Evolutionary conservation across 805 yeast genomes (phyloP), one percentile per base, ranked within the genome.

Genomic region (Suhomyces emberorum): DNA sequence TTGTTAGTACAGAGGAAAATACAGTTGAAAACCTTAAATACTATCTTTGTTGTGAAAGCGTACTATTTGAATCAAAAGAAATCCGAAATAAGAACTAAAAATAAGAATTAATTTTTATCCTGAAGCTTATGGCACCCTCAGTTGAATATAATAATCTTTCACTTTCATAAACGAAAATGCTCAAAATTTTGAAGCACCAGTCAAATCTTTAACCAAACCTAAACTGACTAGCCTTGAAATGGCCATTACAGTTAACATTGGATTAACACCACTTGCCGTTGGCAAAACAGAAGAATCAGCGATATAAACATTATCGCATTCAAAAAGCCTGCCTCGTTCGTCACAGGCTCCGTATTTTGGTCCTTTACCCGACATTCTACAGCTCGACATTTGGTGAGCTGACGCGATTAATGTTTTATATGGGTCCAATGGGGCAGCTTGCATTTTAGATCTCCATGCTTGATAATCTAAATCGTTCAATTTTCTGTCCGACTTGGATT

Each of bases 31-130:
- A 65, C 28, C 55, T 75, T 34, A 53, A 55, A 7, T 72, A 74
- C 42, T 70, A 67, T 33, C 49, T 79, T 22, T 69, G 73, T 42
- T 54, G 71, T 42, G 59, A 61, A 7, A 76, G 81, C 47, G 67
- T 74, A 15, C 34, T 64, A 16, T 72, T 69, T 39, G 69, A 69
- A 33, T 26, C 24, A 11, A 10, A n/a, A 12, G 26, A 30, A 29
- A n/a, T n/a, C n/a, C n/a, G n/a, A n/a, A n/a, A n/a, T n/a, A n/a
- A n/a, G n/a, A n/a, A n/a, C n/a, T n/a, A n/a, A n/a, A n/a, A n/a
- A n/a, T n/a, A n/a, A n/a, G n/a, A n/a, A n/a, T n/a, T n/a, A n/a
- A n/a, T n/a, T n/a, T n/a, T n/a, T n/a, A n/a, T n/a, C n/a, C n/a
- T n/a, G n/a, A n/a, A n/a, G n/a, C n/a, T n/a, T n/a, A n/a, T n/a